These are phyloP conservation scores for Odontarrhena argentea DNA, from an alignment of 345 rosid species.

Conservation along the genomic window DNA sequence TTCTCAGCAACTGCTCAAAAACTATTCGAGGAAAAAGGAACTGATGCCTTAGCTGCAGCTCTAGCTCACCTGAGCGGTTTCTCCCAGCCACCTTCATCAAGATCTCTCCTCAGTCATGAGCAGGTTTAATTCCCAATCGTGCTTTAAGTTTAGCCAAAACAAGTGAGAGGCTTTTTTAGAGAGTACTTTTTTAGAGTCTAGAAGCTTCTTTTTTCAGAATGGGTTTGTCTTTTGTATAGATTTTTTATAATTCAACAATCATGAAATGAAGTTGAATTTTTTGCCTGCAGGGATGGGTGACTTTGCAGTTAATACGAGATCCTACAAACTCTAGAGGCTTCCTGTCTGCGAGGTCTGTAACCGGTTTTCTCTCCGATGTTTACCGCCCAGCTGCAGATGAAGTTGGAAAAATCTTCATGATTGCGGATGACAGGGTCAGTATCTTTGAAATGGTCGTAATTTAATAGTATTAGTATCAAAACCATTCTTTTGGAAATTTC, in stretches of 20 bases:
- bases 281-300: constrained; percentile 77
- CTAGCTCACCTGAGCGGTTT: constrained; percentile 93
- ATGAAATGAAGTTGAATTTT: constrained; percentile 22
- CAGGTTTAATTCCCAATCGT: constrained; percentile 53
- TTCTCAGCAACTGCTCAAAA: constrained; percentile 84
- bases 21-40: constrained; percentile 75
- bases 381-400: constrained; percentile 86
- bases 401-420: constrained; percentile 80
- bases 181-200: constrained; percentile 9
- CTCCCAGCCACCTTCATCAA: constrained; percentile 84
- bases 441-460: constrained; percentile 2
- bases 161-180: not conserved
- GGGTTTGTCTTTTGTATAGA: not conserved
- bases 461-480: constrained; percentile 3
- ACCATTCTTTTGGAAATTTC: constrained; percentile 7
- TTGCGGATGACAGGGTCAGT: constrained; percentile 87
- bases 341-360: constrained; percentile 84
- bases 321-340: constrained; percentile 63
- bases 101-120: constrained; percentile 92
- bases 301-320: constrained; percentile 85
- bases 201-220: constrained; percentile 1
- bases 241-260: constrained; percentile 1
- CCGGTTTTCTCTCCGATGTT: constrained; percentile 89
- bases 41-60: constrained; percentile 91
- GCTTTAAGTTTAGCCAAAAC: not conserved